Evolutionary conservation across 1,284 basidiomycete species (phyloP).

Genomic region (Ustilago vetiveriae): DNA sequence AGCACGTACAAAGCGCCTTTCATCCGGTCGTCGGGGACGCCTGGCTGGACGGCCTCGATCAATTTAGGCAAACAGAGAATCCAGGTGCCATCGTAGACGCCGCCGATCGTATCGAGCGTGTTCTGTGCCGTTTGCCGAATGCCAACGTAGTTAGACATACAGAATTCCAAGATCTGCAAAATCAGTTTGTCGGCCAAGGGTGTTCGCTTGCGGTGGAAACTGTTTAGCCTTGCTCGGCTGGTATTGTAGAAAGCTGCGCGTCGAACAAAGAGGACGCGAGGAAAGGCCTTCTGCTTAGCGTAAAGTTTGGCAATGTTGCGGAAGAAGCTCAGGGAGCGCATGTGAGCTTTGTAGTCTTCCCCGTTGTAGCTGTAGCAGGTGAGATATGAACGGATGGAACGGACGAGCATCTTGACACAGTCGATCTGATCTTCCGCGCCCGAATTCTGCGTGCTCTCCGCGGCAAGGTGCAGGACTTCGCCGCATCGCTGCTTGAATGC

Average conservation of each 20-base stretch:
- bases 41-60: conserved; percentile 74
- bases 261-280: conserved; percentile 79
- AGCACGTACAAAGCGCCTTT: conserved; percentile 93
- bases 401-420: conserved; percentile 74
- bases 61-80: conserved; percentile 75
- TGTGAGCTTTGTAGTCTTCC: conserved; percentile 64
- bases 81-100: conserved; percentile 85
- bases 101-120: conserved; percentile 75
- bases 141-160: conserved; percentile 70
- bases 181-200: conserved; percentile 82
- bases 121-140: conserved; percentile 76
- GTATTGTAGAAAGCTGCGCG: conserved; percentile 76
- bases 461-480: conserved; percentile 76
- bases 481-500: conserved; percentile 77
- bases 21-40: conserved; percentile 84
- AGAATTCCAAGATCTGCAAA: conserved; percentile 80
- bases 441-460: conserved; percentile 70
- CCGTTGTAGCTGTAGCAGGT: conserved; percentile 62
- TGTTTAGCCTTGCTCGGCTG: conserved; percentile 76
- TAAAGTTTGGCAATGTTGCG: conserved; percentile 71
- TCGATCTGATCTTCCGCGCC: conserved; percentile 90
- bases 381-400: conserved; percentile 58
- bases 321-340: conserved; percentile 53
- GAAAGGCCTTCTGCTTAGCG: conserved; percentile 78
- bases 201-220: conserved; percentile 82